Evolutionary conservation across 1,284 basidiomycete genomes (phyloP).

Genomic region (Tylopilus sp.): DNA sequence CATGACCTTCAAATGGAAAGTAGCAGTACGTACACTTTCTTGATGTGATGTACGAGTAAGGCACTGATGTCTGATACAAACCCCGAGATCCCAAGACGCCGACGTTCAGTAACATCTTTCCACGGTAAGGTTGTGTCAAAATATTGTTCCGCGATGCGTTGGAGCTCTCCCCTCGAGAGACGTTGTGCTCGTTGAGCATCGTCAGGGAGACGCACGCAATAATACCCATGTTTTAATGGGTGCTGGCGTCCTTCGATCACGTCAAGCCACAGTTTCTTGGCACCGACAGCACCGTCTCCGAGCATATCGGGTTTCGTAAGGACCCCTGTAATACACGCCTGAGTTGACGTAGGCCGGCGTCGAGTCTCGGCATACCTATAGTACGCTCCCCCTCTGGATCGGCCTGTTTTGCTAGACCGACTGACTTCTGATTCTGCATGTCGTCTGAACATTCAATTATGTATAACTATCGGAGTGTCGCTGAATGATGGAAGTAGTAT

Average conservation of each 20-base stretch:
- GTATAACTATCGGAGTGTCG: neutral
- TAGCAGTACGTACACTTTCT: constrained; percentile 56
- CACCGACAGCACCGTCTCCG: constrained; percentile 54
- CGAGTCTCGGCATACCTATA: constrained; percentile 55
- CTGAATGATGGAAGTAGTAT: neutral
- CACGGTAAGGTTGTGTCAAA: constrained; percentile 65
- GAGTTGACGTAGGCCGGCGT: neutral
- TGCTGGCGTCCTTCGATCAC: constrained; percentile 61
- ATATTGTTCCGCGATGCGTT: constrained; percentile 54
- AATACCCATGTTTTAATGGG: constrained; percentile 68
- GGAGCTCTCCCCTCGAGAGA: constrained; percentile 50
- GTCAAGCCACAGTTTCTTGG: constrained; percentile 59
- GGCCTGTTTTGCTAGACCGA: constrained; percentile 60
- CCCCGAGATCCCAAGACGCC: constrained; percentile 66
- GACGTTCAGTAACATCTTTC: constrained; percentile 53
- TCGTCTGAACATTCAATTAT: constrained; percentile 62
- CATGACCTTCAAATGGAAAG: neutral
- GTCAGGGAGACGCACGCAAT: constrained; percentile 73
- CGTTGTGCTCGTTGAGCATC: constrained; percentile 60
- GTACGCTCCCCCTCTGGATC: constrained; percentile 67
- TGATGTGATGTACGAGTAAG: constrained; percentile 63
- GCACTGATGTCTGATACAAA: constrained; percentile 65
- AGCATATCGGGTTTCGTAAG: constrained; percentile 75
- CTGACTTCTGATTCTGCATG: constrained; percentile 71
- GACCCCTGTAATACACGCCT: constrained; percentile 54